phyloP scores from a whole-genome alignment of 2,329 filamentous ascomycete species.

The Domatiomyces globalis region DNA sequence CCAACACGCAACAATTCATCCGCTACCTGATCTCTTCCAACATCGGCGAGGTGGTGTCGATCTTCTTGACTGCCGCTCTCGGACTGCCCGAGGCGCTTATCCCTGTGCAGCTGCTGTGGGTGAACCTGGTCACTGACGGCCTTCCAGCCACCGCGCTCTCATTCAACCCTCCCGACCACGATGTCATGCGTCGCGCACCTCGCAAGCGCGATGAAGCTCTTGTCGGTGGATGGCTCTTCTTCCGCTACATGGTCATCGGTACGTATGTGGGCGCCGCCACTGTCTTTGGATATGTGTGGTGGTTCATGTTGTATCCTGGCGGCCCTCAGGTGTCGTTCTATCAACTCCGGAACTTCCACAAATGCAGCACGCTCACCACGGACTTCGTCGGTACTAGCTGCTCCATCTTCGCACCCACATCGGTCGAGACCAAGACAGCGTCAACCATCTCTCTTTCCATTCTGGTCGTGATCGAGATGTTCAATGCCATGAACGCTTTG shows the following conservation, averaged over 20 bases:
- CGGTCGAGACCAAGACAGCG: constrained; percentile 59
- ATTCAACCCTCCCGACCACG: constrained; percentile 97
- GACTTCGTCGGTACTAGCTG: constrained; percentile 84
- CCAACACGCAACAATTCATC: constrained; percentile 99
- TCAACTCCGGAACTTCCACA: constrained; percentile 87
- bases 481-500: constrained; percentile 96
- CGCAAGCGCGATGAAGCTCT: constrained; percentile 85
- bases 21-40: constrained; percentile 98
- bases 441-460: constrained; percentile 85
- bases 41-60: constrained; percentile 97
- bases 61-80: constrained; percentile 89
- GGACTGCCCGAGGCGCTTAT: constrained; percentile 97
- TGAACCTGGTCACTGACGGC: constrained; percentile 95
- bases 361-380: constrained; percentile 48
- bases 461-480: constrained; percentile 96
- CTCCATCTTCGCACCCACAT: constrained; percentile 74
- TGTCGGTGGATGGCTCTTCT: constrained; percentile 90
- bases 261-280: constrained; percentile 90
- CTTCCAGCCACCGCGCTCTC: constrained; percentile 89
- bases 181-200: constrained; percentile 88
- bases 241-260: constrained; percentile 92
- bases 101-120: constrained; percentile 94
- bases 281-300: constrained; percentile 97
- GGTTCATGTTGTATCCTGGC: constrained; percentile 90
- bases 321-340: constrained; percentile 86